Conservation (phyloP, 805 yeast genomes). For the Kuraishia capsulata region DNA sequence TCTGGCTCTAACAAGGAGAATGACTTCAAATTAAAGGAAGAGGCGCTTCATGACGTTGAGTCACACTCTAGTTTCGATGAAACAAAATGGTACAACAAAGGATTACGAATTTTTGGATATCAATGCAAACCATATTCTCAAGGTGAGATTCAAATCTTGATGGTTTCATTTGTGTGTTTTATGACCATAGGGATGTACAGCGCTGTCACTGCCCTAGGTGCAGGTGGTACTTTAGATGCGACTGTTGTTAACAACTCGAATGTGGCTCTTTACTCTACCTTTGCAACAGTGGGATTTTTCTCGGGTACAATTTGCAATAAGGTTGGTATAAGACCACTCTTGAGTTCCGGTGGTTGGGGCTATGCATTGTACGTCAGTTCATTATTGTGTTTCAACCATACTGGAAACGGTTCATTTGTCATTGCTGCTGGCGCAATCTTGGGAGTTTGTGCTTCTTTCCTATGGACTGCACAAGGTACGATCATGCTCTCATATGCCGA, state of each 20-base stretch:
- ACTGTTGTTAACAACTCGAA: slow-evolving; percentile 35
- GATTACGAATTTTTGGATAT: slow-evolving; percentile 10
- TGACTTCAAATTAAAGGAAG: not conserved
- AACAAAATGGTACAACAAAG: slow-evolving; percentile 29
- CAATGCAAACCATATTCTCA: slow-evolving; percentile 27
- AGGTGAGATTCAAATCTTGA: slow-evolving; percentile 31
- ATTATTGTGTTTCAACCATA: slow-evolving; percentile 34
- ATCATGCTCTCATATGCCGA: slow-evolving; percentile 49
- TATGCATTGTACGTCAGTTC: slow-evolving; percentile 43
- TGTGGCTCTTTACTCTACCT: slow-evolving; percentile 44
- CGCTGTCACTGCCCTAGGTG: slow-evolving; percentile 34
- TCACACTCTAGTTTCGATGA: slow-evolving; percentile 2
- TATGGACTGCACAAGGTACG: slow-evolving; percentile 52
- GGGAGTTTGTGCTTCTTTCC: slow-evolving; percentile 41
- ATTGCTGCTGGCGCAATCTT: slow-evolving; percentile 46
- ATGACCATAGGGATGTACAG: slow-evolving; percentile 36
- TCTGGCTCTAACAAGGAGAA: no score
- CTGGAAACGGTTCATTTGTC: slow-evolving; percentile 36
- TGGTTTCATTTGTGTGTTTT: slow-evolving; percentile 37
- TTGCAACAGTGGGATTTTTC: slow-evolving; percentile 49
- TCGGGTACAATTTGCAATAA: slow-evolving; percentile 46
- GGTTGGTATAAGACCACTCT: slow-evolving; percentile 33
- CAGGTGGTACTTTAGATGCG: slow-evolving; percentile 30
- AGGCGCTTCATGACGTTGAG: not conserved
- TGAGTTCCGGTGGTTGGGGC: slow-evolving; percentile 46